Evolutionary conservation across 176 grass and related monocot species (phyloP).

Genomic region (Themeda triandra): DNA sequence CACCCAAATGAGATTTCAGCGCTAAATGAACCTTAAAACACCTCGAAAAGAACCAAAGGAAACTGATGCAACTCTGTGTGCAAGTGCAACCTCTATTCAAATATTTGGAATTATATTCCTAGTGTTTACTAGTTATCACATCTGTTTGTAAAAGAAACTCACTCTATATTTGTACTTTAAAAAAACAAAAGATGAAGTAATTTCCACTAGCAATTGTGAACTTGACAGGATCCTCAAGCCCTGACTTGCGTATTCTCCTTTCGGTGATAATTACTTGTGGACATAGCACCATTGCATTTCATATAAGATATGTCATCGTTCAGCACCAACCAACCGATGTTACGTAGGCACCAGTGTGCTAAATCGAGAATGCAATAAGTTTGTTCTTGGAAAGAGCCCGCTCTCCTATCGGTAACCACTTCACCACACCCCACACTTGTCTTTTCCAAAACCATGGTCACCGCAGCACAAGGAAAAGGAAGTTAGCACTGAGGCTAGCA

Average conservation of each 20-base stretch:
- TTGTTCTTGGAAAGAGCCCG: not conserved
- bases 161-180: no score
- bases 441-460: not conserved
- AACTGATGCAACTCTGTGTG: not conserved
- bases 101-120: not conserved
- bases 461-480: not conserved
- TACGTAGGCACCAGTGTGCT: not conserved
- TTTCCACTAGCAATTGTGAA: not conserved
- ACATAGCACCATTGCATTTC: not conserved
- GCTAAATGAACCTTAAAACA: not conserved
- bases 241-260: not conserved
- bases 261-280: not conserved
- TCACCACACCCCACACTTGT: not conserved
- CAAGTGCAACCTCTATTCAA: not conserved
- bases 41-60: not conserved
- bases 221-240: no score
- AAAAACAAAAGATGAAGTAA: not conserved
- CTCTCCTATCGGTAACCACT: not conserved
- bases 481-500: not conserved
- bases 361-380: not conserved
- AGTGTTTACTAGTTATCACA: not conserved
- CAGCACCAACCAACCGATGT: not conserved
- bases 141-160: not conserved
- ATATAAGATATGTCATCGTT: slow-evolving; percentile 2
- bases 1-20: not conserved